Evolutionary conservation across 2,329 filamentous ascomycete species (phyloP), one percentile per base, ranked within the genome.

Genomic region (Fusarium hostae): DNA sequence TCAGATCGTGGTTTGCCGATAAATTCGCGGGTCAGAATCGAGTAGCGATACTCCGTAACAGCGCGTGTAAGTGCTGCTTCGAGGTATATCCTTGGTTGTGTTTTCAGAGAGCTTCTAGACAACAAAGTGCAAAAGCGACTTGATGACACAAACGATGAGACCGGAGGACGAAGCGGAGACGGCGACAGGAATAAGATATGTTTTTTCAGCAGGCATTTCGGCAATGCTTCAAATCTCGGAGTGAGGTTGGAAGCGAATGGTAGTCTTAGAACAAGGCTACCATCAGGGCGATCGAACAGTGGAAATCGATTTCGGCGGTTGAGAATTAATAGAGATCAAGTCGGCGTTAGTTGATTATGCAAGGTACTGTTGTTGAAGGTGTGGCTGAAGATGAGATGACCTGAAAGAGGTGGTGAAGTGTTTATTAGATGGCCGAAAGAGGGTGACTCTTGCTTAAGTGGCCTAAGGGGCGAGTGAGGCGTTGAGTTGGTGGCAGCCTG

Each of bases 81-180:
- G 79, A 81, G 83, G 80, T 81, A 79, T 81, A 79, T 84, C 82
- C 73, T 75, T 74, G 65, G 75, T 73, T 79, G 86, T 82, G 78
- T 77, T 78, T 81, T 74, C 78, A 79, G 78, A 73, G 72, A 77
- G 78, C 75, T 81, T 80, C 81, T 86, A 88, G 79, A 84, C 80
- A 77, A 79, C 66, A 61, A 72, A 75, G 80, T 78, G 79, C 78
- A 77, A 77, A 81, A 70, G 67, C 71, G 81, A 82, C 80, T 81
- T 82, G 79, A 84, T 84, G 86, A 85, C 84, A 87, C 84, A 80
- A 83, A 84, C 80, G 84, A 88, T 84, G 79, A 84, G 81, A 87
- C 87, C 86, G 87, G 87, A 84, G 79, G 86, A 88, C 87, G 82
- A 84, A 83, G 84, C 86, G 82, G 84, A 86, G 87, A 87, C 83